Conservation (phyloP, 164 flowering plant species). For the Malania oleifera region DNA sequence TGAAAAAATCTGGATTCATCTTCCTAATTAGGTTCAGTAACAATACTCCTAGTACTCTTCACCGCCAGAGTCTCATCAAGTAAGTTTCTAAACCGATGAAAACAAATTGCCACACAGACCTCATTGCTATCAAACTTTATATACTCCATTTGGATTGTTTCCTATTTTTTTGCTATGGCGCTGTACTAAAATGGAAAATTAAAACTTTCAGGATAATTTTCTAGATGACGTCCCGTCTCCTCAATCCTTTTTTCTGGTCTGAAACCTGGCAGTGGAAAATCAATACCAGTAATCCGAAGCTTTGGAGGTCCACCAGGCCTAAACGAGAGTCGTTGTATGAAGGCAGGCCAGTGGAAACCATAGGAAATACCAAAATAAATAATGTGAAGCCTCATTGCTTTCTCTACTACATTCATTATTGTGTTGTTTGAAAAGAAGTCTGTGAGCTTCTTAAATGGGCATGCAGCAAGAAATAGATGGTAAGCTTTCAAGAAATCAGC, state of each 20-base stretch:
- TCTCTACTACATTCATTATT: constrained; percentile 18
- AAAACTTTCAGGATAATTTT: constrained; percentile 28
- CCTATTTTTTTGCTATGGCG: constrained; percentile 36
- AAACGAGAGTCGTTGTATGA: constrained; percentile 26
- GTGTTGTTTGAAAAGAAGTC: constrained; percentile 18
- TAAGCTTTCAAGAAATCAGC: constrained; percentile 32
- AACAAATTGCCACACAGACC: constrained; percentile 28
- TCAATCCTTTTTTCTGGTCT: constrained; percentile 31
- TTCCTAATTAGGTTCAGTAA: constrained; percentile 30
- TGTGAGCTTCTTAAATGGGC: constrained; percentile 28
- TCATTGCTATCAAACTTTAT: constrained; percentile 22
- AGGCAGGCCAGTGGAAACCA: constrained; percentile 42
- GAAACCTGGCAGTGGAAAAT: constrained; percentile 37
- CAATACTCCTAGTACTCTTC: constrained; percentile 24
- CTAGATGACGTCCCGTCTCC: constrained; percentile 38
- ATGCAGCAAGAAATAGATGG: constrained; percentile 16
- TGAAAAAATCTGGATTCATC: constrained; percentile 36
- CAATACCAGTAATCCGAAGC: constrained; percentile 42
- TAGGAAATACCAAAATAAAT: constrained; percentile 34
- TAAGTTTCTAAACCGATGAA: constrained; percentile 22
- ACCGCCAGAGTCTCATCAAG: constrained; percentile 30
- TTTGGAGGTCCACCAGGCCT: constrained; percentile 32
- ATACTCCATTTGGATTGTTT: constrained; percentile 25
- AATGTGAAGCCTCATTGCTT: constrained; percentile 28
- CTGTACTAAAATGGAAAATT: constrained; percentile 34